Evolutionary conservation across 805 yeast genomes (phyloP).

Genomic region (Barnettozyma californica): DNA sequence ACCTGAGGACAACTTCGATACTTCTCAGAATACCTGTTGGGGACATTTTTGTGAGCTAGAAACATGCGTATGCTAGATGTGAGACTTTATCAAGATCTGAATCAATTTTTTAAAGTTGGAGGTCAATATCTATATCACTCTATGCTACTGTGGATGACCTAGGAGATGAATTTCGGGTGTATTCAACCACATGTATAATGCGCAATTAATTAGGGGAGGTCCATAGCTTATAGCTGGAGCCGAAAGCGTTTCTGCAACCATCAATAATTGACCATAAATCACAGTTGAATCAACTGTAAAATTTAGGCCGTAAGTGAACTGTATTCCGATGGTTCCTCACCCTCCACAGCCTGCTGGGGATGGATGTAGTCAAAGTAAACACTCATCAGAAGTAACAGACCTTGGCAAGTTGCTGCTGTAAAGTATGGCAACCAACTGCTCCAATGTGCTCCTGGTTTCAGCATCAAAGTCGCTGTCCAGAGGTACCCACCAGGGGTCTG

Average conservation of each 20-base stretch:
- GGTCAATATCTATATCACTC: too few relatives aligned
- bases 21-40: too few relatives aligned
- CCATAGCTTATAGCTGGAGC: background rate
- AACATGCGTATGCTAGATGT: background rate
- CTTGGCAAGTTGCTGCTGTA: constrained; percentile 66
- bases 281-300: too few relatives aligned
- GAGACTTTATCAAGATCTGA: background rate
- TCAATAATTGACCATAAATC: background rate
- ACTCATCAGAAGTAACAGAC: constrained; percentile 56
- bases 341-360: background rate
- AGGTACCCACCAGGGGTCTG: constrained; percentile 88
- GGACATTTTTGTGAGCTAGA: background rate
- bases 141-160: too few relatives aligned
- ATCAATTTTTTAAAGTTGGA: too few relatives aligned
- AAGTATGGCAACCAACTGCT: constrained; percentile 81
- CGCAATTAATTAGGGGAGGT: too few relatives aligned
- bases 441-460: constrained; percentile 77
- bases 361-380: constrained; percentile 37
- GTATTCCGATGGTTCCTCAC: background rate
- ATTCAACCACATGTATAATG: too few relatives aligned
- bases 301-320: background rate
- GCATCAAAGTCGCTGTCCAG: constrained; percentile 68
- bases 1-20: too few relatives aligned
- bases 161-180: too few relatives aligned
- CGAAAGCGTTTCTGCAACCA: background rate